A percentile compares a stretch with the other conserved stretches of the same genome.
Conservation (phyloP, 371 early-diverging fungal species). For the Mucor circinelloides region DNA sequence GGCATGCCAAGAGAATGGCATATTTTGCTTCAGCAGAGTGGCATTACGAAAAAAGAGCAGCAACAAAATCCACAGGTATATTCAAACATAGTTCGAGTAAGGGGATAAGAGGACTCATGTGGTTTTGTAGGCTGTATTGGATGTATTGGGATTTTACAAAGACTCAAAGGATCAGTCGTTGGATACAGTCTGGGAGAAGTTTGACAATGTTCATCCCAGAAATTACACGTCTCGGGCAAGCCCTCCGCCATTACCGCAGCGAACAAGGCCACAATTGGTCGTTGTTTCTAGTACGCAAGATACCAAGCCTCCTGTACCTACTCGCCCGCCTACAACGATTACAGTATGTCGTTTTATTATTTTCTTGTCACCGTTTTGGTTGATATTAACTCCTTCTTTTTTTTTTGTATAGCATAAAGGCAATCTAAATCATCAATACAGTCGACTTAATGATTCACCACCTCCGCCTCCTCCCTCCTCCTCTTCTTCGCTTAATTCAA, state of each 20-base stretch:
- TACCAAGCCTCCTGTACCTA: constrained; percentile 21
- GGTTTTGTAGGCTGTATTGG: constrained; percentile 72
- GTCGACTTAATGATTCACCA: background rate
- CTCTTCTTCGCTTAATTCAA: background rate
- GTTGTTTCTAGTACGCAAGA: constrained; percentile 11
- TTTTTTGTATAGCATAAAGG: background rate
- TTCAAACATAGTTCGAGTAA: no score
- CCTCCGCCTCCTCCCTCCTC: constrained; percentile 13
- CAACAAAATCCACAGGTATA: constrained; percentile 86
- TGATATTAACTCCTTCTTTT: background rate
- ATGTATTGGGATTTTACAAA: constrained; percentile 91
- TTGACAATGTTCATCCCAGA: constrained; percentile 63
- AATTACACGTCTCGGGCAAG: constrained; percentile 4
- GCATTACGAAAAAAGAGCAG: constrained; percentile 94
- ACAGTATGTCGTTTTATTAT: constrained; percentile 7
- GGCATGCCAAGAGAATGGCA: constrained; percentile 96
- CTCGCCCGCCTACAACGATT: background rate
- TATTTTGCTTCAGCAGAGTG: constrained; percentile 82
- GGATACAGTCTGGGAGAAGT: constrained; percentile 88
- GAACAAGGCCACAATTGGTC: constrained; percentile 25
- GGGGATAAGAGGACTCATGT: background rate
- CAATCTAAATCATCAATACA: background rate
- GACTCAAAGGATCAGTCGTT: constrained; percentile 67
- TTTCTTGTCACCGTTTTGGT: background rate
- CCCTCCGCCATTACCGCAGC: constrained; percentile 35